Conservation (phyloP, 148 eudicot genomes). For the Rhododendron ovatum region DNA sequence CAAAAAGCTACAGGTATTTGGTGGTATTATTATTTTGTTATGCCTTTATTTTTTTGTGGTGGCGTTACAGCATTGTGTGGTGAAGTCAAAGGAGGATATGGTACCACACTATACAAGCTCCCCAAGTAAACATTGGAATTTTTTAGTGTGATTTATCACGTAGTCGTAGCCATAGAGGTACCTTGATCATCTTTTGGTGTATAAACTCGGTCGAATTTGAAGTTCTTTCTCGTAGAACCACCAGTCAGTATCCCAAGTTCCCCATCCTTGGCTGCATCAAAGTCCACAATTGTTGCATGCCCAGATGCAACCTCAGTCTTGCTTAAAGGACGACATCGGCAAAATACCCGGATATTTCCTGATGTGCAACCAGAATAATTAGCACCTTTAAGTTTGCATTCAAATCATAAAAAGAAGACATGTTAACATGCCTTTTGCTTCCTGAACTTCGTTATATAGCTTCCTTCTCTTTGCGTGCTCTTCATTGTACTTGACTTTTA, state of each 20-base stretch:
- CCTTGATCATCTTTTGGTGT: slow-evolving; percentile 92
- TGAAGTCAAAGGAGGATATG: background rate
- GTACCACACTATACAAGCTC: background rate
- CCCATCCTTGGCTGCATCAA: slow-evolving; percentile 82
- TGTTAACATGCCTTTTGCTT: slow-evolving; percentile 66
- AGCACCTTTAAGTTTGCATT: slow-evolving; percentile 19
- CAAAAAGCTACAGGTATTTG: background rate
- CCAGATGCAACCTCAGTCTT: slow-evolving; percentile 52
- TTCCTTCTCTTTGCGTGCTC: slow-evolving; percentile 88
- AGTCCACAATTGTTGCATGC: slow-evolving; percentile 63
- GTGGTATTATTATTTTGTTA: background rate
- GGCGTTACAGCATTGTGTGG: background rate
- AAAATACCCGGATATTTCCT: slow-evolving; percentile 95
- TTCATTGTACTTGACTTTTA: slow-evolving; percentile 80
- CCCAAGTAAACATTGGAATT: background rate
- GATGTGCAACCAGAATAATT: slow-evolving; percentile 24
- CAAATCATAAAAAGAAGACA: background rate
- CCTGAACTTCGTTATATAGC: slow-evolving; percentile 78
- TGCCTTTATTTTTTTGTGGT: background rate
- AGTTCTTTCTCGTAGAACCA: slow-evolving; percentile 64
- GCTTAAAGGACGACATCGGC: slow-evolving; percentile 84
- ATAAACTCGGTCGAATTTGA: slow-evolving; percentile 81
- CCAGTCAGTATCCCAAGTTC: slow-evolving; percentile 54
- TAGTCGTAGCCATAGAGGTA: slow-evolving; percentile 13
- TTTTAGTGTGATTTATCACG: background rate